Evolutionary conservation across 257 asterid species (phyloP), one percentile per base, ranked within the genome.

Genomic region (Solanum lignicaule): DNA sequence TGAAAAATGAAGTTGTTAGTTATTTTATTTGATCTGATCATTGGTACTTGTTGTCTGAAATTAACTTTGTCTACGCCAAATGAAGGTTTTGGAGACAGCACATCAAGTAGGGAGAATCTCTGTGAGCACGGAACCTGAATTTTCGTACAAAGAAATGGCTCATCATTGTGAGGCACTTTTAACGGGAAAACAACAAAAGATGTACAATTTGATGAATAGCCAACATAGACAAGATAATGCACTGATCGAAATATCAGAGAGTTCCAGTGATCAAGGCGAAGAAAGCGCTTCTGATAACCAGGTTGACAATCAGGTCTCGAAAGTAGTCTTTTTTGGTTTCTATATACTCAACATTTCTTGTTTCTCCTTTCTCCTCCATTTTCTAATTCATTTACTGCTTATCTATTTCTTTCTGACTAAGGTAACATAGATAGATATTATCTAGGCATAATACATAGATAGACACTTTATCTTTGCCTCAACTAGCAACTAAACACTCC

Each of bases 181-280:
- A 89, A 87, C 92, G 90, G 99, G 98, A 88, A 97, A 96, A 90
- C 97, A 94, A 88, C 96, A 94, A 92, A 97, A 91, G 90, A 93
- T 96, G 94, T 93, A 94, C 7, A 87, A 91, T 86, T 87, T 97
- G 91, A 92, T 97, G 90, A 92, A 88, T 90, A 20, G 92, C 68
- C 86, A 90, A 86, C 90, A 92, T 7, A 88, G 90, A 86, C 94
- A 88, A 52, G 96, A 89, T 85, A 93, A 91, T 87, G 83, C 90
- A 81, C 78, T 93, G 90, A 92, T 94, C 89, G 86, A 88, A 87
- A 55, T 93, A 88, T 90, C 96, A 23, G 89, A 89, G 85, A 90
- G 88, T 76, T 83, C 90, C 25, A 88, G 89, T 81, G 95, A 90
- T 79, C 83, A 83, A 25, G 91, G 92, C 83, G 89, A 83, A 65